Evolutionary conservation across 176 grass and related monocot genomes (phyloP).

Genomic region (Neostapfia colusana): DNA sequence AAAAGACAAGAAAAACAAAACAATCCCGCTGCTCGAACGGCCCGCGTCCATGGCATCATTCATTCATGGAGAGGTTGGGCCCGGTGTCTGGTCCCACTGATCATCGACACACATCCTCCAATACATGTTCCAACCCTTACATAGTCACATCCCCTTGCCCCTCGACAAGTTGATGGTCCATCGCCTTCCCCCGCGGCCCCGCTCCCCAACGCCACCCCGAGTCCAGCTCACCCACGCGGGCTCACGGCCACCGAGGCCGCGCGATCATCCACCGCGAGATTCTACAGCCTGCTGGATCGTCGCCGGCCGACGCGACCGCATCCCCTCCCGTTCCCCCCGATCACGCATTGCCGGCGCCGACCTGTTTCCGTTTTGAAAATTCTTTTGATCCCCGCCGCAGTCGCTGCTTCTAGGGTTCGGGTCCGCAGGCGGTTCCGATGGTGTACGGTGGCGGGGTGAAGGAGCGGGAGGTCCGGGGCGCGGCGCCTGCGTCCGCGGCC

Average conservation of each 20-base stretch:
- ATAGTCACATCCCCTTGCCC: too few species aligned
- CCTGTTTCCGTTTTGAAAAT: not conserved
- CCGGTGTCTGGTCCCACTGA: too few species aligned
- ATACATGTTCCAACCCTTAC: too few species aligned
- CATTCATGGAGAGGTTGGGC: too few species aligned
- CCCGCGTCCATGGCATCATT: too few species aligned
- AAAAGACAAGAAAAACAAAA: too few species aligned
- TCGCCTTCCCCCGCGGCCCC: not conserved
- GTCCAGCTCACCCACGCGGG: conserved; percentile 44
- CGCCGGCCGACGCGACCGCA: not conserved
- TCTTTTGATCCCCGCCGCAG: not conserved
- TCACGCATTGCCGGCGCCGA: conserved; percentile 27
- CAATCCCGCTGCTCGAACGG: too few species aligned
- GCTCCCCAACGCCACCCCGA: not conserved
- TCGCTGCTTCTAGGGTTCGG: conserved; percentile 2
- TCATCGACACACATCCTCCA: too few species aligned
- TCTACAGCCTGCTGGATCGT: not conserved
- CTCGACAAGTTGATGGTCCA: not conserved
- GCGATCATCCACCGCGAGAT: not conserved
- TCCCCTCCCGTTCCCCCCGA: not conserved
- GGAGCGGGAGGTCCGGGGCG: conserved; percentile 38
- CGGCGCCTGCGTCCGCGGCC: conserved; percentile 22
- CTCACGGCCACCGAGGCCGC: not conserved
- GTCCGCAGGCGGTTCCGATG: conserved; percentile 39
- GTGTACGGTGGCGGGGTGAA: conserved; percentile 45